phyloP scores from a whole-genome alignment of 78 protist species.

The Carpediemonas membranifera region DNA sequence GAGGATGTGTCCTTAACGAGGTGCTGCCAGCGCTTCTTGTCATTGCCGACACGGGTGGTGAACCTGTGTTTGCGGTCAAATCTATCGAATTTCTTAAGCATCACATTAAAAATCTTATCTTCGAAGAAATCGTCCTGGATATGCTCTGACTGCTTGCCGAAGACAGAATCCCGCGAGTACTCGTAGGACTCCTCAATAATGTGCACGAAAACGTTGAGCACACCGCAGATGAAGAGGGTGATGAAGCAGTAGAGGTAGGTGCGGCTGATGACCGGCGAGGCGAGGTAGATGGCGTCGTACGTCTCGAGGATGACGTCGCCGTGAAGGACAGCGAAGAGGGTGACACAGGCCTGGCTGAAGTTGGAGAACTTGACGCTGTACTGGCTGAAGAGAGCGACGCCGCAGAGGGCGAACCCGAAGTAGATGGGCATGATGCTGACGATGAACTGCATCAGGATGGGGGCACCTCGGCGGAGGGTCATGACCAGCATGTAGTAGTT shows the following conservation, averaged over 20 bases:
- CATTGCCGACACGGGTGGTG: too few relatives aligned
- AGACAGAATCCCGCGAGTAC: too few relatives aligned
- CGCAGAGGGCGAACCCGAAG: conserved; percentile 25
- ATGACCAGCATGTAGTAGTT: background rate
- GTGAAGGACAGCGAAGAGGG: conserved; percentile 28
- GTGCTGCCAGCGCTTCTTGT: too few relatives aligned
- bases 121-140: too few relatives aligned
- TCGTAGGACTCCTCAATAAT: conserved; percentile 34
- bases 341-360: conserved; percentile 13
- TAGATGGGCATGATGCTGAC: conserved; percentile 18
- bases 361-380: conserved; percentile 8
- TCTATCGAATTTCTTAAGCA: too few relatives aligned
- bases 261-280: background rate
- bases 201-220: conserved; percentile 29
- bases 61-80: too few relatives aligned
- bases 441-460: conserved; percentile 12
- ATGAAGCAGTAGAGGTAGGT: conserved; percentile 20
- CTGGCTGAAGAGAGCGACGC: conserved; percentile 13
- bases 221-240: conserved; percentile 28
- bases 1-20: too few relatives aligned
- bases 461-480: background rate
- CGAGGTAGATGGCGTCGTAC: background rate
- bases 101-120: too few relatives aligned
- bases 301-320: conserved; percentile 36
- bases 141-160: background rate